Conservation (phyloP, 352 stramenopile species). For the Phytophthora idaei region DNA sequence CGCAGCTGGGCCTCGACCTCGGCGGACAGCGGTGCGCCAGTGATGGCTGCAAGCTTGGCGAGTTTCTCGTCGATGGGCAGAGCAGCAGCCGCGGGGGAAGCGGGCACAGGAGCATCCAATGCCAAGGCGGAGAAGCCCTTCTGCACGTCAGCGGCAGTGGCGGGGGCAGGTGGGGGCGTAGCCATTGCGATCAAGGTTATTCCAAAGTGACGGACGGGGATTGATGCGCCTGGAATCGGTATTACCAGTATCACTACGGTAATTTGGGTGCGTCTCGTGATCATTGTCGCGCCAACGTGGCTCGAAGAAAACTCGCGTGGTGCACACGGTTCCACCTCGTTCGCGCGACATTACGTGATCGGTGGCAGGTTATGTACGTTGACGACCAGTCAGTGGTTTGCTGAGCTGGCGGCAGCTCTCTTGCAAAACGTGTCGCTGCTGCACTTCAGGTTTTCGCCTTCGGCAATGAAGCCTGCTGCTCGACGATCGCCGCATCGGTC, state of each 20-base stretch:
- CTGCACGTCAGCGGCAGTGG: constrained; percentile 34
- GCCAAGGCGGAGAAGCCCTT: constrained; percentile 63
- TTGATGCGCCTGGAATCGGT: constrained; percentile 2
- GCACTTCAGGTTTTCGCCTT: constrained; percentile 25
- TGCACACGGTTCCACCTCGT: constrained; percentile 1
- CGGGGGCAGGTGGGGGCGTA: constrained; percentile 46
- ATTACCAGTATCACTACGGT: constrained; percentile 19
- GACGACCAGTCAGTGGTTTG: constrained; percentile 9
- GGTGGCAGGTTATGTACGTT: constrained; percentile 5
- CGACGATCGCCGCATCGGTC: constrained; percentile 20
- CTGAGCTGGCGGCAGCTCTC: constrained; percentile 11
- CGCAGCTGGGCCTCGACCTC: constrained; percentile 76
- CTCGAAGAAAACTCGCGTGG: constrained; percentile 21
- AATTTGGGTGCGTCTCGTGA: constrained; percentile 22
- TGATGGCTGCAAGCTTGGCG: constrained; percentile 61
- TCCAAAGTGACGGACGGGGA: constrained; percentile 13
- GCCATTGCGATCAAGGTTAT: constrained; percentile 34
- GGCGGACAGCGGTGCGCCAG: constrained; percentile 43
- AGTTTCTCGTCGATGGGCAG: constrained; percentile 72
- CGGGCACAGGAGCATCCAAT: constrained; percentile 33
- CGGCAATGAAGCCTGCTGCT: constrained; percentile 1
- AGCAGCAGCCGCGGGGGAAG: constrained; percentile 34
- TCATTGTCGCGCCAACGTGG: constrained; percentile 11
- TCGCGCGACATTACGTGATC: neutral
- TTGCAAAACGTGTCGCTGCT: constrained; percentile 27